Conservation (phyloP, 2,329 filamentous ascomycete genomes). For the Stachybotrys echinatus region DNA sequence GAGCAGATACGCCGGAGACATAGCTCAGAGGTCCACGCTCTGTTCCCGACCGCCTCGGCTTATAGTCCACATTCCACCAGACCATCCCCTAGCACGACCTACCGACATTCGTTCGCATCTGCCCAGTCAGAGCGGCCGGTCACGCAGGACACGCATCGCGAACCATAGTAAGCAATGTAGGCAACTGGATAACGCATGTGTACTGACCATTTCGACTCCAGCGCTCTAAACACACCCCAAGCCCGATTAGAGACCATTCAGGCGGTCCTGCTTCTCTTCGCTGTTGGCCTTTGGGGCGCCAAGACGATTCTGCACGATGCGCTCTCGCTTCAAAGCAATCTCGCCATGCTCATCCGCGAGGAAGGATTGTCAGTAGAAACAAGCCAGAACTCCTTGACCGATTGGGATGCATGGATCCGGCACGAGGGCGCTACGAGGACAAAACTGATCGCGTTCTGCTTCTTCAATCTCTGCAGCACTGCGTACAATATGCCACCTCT, state of each 20-base stretch:
- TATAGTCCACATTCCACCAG: slow-evolving; percentile 57
- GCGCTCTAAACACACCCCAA: slow-evolving; percentile 54
- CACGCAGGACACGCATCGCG: slow-evolving; percentile 53
- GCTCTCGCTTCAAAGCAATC: slow-evolving; percentile 51
- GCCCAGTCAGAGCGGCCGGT: slow-evolving; percentile 51
- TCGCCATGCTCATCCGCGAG: slow-evolving; percentile 53
- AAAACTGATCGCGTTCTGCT: slow-evolving; percentile 56
- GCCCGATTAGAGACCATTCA: slow-evolving; percentile 61
- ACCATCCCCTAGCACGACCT: slow-evolving; percentile 51
- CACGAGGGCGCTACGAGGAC: slow-evolving; percentile 53
- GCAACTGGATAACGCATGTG: not conserved
- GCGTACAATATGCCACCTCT: slow-evolving; percentile 56
- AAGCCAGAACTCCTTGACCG: slow-evolving; percentile 36
- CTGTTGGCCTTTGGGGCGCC: slow-evolving; percentile 55
- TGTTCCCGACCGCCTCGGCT: slow-evolving; percentile 51
- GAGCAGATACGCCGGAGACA: slow-evolving; percentile 55
- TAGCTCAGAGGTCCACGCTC: slow-evolving; percentile 50
- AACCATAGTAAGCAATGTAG: slow-evolving; percentile 48
- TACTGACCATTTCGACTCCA: slow-evolving; percentile 13
- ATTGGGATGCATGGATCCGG: slow-evolving; percentile 58
- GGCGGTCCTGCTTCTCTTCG: slow-evolving; percentile 55
- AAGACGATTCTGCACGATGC: slow-evolving; percentile 57
- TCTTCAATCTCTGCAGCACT: slow-evolving; percentile 58
- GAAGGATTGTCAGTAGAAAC: slow-evolving; percentile 48
- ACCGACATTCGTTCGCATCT: slow-evolving; percentile 54